Evolutionary conservation across 2,329 filamentous ascomycete species (phyloP), one percentile per base, ranked within the genome.

Genomic region (Aureobasidium musti): DNA sequence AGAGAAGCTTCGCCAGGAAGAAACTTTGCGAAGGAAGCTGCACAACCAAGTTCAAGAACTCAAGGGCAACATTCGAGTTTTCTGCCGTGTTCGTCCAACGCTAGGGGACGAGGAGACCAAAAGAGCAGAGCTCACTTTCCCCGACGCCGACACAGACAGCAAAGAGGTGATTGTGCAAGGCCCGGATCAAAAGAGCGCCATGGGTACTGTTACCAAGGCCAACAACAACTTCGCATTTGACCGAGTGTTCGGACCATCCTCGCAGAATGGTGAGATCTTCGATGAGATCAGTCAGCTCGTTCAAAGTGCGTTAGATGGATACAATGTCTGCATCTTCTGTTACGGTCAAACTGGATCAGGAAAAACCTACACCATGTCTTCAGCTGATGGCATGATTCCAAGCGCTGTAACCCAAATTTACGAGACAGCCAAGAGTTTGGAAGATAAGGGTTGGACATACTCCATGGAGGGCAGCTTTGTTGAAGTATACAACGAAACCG

Each of bases 11-110:
- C 89, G 95, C 69, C 91, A 89, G 73, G 95, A 98, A 75, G 95
- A 99, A 79, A 95, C 91, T 0, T 82, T 97, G 60, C 87, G 95
- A 17, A 87, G 95, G 26, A 94, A 96, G 72, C 84, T 99, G 0
- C 97, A 98, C 81, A 98, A 98, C 78, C 95, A 96, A 77, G 94
- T 99, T 54, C 92, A 99, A 76, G 95, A 99, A 75, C 86, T 99
- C 68, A 97, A 97, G 77, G 95, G 95, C 73, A 99, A 99, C 75
- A 99, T 99, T 73, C 90, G 95, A 23, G 95, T 99, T 71, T 99
- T 99, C 87, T 98, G 94, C 75, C 88, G 95, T 75, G 94, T 98
- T 33, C 89, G 96, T 47, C 95, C 95, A 1, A 82, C 89, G 0
- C 81, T 90, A 26, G 82, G 82, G 28, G 77, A 80, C 0, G 88